Base-by-base conservation (phyloP, 441 rosid genomes). In the Flueggea neowawraea region DNA sequence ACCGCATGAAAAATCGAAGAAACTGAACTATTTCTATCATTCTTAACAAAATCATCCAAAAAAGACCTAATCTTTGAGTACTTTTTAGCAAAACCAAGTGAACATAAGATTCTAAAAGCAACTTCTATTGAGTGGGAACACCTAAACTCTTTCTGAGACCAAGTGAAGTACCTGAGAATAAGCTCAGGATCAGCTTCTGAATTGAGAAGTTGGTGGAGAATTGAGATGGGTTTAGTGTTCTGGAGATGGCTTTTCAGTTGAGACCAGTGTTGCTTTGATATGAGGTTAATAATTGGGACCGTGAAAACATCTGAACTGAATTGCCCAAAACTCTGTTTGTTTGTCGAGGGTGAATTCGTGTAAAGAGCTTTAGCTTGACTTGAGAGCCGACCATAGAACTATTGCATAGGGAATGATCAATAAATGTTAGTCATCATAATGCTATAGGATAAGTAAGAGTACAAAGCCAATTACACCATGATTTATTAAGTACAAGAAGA, bases 251-350 rank as follows among this genome's bases (percentile, higher is more conserved):
- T 12, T 70, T 65, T 79, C 54, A 84, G 84, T 60, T 81, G 71
- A 31, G 88, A 78, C 89, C 88, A 86, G 68, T 78, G 89, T 62
- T 84, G 96, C 64, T 78, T 84, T 55, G 77, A 75, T 63, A 88
- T 73, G 57, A 83, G 82, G 53, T 76, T 74, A 31, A 67, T 65
- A 61, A 79, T 4, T 43, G 67, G 45, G 36, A 57, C n/a, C 15
- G 43, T 54, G 57, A 62, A 10, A 52, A 61, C 16, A 39, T 60
- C 63, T 4, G 84, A 75, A 61, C 68, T 68, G 73, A 75, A 64
- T 12, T 61, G 58, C 60, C 75, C 56, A 36, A 69, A 2, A 36
- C 28, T 33, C 12, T 45, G 78, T 61, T 65, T 69, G 69, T 60
- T 68, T 63, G 62, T 57, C 13, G 31, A 56, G 71, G 54, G 41